These are phyloP conservation scores for Fusarium secorum DNA, from an alignment of 2,329 filamentous ascomycete species.

Conservation along the genomic window DNA sequence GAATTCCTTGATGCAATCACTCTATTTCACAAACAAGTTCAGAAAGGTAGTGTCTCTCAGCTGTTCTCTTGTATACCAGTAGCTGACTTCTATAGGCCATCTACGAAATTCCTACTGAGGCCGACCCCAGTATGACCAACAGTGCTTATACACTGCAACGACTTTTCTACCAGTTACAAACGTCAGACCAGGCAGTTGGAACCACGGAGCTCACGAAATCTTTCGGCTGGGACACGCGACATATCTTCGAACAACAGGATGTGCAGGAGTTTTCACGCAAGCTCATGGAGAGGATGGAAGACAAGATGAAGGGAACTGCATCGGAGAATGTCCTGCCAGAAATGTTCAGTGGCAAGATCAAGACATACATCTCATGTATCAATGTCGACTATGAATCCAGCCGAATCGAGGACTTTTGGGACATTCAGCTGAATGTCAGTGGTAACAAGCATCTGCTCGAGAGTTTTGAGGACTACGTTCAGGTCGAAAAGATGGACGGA, in stretches of 20 bases:
- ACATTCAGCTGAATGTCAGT: conserved; percentile 95
- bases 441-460: conserved; percentile 92
- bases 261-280: conserved; percentile 97
- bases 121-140: conserved; percentile 81
- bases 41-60: conserved; percentile 70
- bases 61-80: not conserved
- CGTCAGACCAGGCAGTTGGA: conserved; percentile 80
- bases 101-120: conserved; percentile 93
- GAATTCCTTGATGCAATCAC: conserved; percentile 82
- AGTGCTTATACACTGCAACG: conserved; percentile 94
- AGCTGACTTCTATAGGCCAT: conserved; percentile 69
- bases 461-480: conserved; percentile 95
- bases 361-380: conserved; percentile 98
- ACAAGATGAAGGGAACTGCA: conserved; percentile 96
- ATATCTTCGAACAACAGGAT: conserved; percentile 99
- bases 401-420: conserved; percentile 97
- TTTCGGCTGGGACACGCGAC: conserved; percentile 96
- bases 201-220: conserved; percentile 95
- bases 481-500: conserved; percentile 95
- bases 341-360: conserved; percentile 97
- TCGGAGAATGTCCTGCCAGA: conserved; percentile 87
- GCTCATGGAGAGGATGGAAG: conserved; percentile 95
- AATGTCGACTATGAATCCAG: conserved; percentile 98
- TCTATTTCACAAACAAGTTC: conserved; percentile 92
- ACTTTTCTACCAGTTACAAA: conserved; percentile 94